These are phyloP conservation scores for Globisporangium carolinianum DNA, from an alignment of 352 stramenopile species.

Conservation along the genomic window DNA sequence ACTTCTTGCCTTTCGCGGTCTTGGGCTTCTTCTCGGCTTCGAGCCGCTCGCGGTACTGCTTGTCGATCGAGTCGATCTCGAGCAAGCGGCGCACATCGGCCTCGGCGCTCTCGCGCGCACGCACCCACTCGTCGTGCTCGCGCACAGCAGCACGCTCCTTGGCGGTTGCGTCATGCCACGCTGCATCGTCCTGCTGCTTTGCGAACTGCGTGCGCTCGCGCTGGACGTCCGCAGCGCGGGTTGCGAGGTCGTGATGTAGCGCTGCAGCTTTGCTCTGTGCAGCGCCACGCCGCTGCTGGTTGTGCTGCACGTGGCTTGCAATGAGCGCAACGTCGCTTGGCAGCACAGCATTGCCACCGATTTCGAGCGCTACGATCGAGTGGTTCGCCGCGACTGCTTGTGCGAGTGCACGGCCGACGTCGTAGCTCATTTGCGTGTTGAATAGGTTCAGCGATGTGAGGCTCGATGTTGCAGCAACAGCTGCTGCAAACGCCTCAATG, in stretches of 20 bases:
- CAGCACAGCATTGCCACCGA: slow-evolving; percentile 35
- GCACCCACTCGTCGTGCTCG: slow-evolving; percentile 45
- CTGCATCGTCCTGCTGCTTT: slow-evolving; percentile 31
- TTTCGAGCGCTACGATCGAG: slow-evolving; percentile 41
- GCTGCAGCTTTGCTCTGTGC: slow-evolving; percentile 21
- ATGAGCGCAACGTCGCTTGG: slow-evolving; percentile 46
- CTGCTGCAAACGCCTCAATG: slow-evolving; percentile 34
- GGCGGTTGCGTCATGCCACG: slow-evolving; percentile 53
- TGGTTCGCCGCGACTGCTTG: slow-evolving; percentile 43
- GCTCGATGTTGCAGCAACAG: slow-evolving; percentile 28
- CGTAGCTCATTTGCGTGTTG: slow-evolving; percentile 44
- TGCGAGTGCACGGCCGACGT: slow-evolving; percentile 33
- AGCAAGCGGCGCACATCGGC: slow-evolving; percentile 36
- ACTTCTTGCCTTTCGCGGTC: slow-evolving; percentile 41
- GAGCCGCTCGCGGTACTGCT: slow-evolving; percentile 37
- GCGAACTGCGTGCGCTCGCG: slow-evolving; percentile 24
- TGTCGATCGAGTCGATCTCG: slow-evolving; percentile 50
- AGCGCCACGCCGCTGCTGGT: slow-evolving; percentile 24
- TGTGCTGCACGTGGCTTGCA: slow-evolving; percentile 29
- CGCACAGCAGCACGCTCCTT: slow-evolving; percentile 34
- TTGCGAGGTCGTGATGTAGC: slow-evolving; percentile 19
- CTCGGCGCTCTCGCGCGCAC: slow-evolving; percentile 28
- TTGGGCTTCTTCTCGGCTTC: slow-evolving; percentile 42
- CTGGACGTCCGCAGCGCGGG: slow-evolving; percentile 22
- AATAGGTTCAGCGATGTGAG: slow-evolving; percentile 55